phyloP scores from a whole-genome alignment of 2,329 filamentous ascomycete genomes.

The Ophiosphaerella narmari region DNA sequence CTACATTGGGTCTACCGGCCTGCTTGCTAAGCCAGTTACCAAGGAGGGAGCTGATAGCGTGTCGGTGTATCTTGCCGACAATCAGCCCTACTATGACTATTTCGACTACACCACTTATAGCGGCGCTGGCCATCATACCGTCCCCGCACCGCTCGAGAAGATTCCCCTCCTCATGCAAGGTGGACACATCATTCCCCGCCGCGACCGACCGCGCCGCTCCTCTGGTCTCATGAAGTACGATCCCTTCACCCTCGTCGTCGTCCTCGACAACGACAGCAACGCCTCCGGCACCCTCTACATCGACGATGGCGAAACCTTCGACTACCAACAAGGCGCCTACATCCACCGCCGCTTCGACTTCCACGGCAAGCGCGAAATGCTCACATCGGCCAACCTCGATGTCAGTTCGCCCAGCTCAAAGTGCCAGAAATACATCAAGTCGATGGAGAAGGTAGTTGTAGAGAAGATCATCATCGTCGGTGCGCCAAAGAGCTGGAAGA shows the following conservation, averaged over 20 bases:
- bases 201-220: slow-evolving; percentile 84
- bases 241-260: slow-evolving; percentile 88
- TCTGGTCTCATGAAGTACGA: slow-evolving; percentile 90
- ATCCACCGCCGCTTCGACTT: slow-evolving; percentile 84
- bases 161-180: slow-evolving; percentile 91
- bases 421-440: slow-evolving; percentile 75
- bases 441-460: slow-evolving; percentile 76
- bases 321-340: slow-evolving; percentile 82
- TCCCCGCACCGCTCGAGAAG: slow-evolving; percentile 80
- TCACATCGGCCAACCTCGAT: slow-evolving; percentile 66
- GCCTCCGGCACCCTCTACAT: slow-evolving; percentile 85
- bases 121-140: slow-evolving; percentile 71
- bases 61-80: slow-evolving; percentile 85
- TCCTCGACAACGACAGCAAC: slow-evolving; percentile 68
- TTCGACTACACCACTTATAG: slow-evolving; percentile 82
- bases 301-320: slow-evolving; percentile 92
- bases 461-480: slow-evolving; percentile 86
- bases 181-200: slow-evolving; percentile 87
- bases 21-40: slow-evolving; percentile 91
- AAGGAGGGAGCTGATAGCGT: slow-evolving; percentile 73
- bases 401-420: slow-evolving; percentile 61
- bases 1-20: slow-evolving; percentile 84
- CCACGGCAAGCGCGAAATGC: slow-evolving; percentile 55
- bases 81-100: slow-evolving; percentile 93
- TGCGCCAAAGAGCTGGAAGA: slow-evolving; percentile 73